Evolutionary conservation across 352 stramenopile genomes (phyloP), one percentile per base, ranked within the genome.

Genomic region (Phytophthora crassamura): DNA sequence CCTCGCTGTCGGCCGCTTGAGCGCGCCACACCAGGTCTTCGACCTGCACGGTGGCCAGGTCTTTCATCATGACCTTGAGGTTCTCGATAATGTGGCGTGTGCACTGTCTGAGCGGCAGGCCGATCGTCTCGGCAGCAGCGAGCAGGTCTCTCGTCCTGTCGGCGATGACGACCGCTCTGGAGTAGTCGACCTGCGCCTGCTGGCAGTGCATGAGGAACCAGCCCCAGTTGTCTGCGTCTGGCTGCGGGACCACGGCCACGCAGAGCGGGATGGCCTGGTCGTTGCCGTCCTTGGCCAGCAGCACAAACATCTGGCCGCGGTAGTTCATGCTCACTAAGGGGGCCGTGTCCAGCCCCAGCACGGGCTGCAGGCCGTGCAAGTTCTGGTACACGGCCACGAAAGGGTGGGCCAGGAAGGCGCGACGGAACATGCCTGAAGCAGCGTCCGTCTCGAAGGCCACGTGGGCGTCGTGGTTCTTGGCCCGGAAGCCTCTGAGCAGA

Each of bases 21-120:
- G 70, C 70, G 14, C 70, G 70, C 58, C 60, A 72, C 42, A 78
- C 66, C 35, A 78, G 62, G 43, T 78, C 70, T n/a, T 75, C 60
- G 15, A 78, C 54, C 32, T 78, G 70, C 22, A 69, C 66, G 3
- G 70, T 78, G 2, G 59, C 60, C 51, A 69, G 40, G 15, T 57
- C 64, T 20, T 75, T 78, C 16, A 72, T 66, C 65, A 78, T 66
- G 1, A 54, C 48, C 45, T 78, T 72, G 8, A 78, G 46, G 48
- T 69, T 72, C 5, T 48, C 45, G 14, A 75, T 64, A 33, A 78
- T 67, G 34, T 78, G 66, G 7, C 34, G 56, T 8, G 70, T 75
- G 15, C 70, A 78, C 40, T 78, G 70, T 10, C 70, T 56, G 25
- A 75, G 25, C 0, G 33, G 39, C 34, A 78, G 15, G 10, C 51